phyloP scores from a whole-genome alignment of 23 red algal species.

The Gracilaria gracilis region DNA sequence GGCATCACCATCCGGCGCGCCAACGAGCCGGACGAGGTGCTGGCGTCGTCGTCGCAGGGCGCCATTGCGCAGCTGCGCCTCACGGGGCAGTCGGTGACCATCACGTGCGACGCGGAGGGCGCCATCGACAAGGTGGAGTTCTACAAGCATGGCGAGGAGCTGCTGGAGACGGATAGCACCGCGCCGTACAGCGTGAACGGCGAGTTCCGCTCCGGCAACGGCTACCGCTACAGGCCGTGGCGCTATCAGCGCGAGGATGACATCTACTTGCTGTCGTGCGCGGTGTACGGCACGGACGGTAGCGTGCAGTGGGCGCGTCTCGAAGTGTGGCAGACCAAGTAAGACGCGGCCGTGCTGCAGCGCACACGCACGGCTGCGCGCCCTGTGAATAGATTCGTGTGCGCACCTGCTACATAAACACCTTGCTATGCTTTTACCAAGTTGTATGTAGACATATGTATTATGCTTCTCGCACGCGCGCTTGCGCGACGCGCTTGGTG shows the following conservation, averaged over 20 bases:
- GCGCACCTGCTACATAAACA: no score
- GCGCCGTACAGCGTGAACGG: constrained; percentile 40
- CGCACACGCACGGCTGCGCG: no score
- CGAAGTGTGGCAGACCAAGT: constrained; percentile 32
- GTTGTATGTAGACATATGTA: no score
- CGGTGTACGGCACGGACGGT: constrained; percentile 24
- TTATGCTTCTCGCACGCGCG: no score
- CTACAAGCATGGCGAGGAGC: constrained; percentile 17
- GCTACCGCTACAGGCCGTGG: neutral
- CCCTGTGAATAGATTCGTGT: no score
- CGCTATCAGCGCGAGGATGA: neutral
- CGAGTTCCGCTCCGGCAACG: neutral
- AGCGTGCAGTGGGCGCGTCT: constrained; percentile 42
- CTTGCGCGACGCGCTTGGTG: no score
- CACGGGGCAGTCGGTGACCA: neutral
- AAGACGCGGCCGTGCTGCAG: no score
- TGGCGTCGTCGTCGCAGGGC: neutral
- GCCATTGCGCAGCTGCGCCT: neutral
- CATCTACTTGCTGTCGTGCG: constrained; percentile 36
- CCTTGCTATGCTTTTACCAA: no score
- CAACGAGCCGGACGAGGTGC: neutral
- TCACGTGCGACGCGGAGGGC: constrained; percentile 48
- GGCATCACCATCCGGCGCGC: constrained; percentile 41
- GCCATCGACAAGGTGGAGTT: constrained; percentile 22
- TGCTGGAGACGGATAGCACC: neutral